Percentiles rank a stretch among this genome's conserved stretches.
phyloP scores from a whole-genome alignment of 2,329 filamentous ascomycete species.

The Sarocladiaceae sp. region DNA sequence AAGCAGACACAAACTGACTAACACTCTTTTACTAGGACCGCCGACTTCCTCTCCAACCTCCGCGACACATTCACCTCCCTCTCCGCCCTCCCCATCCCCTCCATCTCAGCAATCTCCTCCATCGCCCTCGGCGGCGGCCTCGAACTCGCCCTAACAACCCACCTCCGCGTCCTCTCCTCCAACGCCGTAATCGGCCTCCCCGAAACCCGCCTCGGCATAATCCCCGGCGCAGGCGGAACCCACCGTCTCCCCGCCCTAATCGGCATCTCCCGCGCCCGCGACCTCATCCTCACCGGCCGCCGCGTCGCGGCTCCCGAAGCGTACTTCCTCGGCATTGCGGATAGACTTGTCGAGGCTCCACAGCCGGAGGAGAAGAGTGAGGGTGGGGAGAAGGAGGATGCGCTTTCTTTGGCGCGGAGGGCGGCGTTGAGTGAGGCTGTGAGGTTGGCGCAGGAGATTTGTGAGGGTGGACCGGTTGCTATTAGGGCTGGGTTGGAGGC shows the following conservation, averaged over 20 bases:
- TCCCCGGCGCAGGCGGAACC: conserved; percentile 91
- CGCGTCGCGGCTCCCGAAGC: conserved; percentile 79
- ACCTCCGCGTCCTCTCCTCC: conserved; percentile 82
- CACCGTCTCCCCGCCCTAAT: conserved; percentile 80
- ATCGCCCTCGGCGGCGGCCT: conserved; percentile 88
- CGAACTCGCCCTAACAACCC: conserved; percentile 84
- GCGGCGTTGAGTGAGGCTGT: conserved; percentile 73
- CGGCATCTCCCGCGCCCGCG: conserved; percentile 75
- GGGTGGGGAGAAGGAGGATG: conserved; percentile 23
- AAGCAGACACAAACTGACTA: conserved; percentile 5
- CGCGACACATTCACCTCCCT: conserved; percentile 72
- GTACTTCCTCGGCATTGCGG: conserved; percentile 85
- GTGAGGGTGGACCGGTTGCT: conserved; percentile 82
- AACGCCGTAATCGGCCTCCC: conserved; percentile 77
- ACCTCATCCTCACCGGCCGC: conserved; percentile 88
- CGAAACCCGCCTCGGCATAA: conserved; percentile 88
- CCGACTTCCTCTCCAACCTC: conserved; percentile 71
- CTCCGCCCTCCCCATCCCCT: conserved; percentile 75
- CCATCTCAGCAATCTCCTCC: conserved; percentile 82
- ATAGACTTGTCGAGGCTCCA: conserved; percentile 79
- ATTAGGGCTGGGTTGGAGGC: conserved; percentile 76
- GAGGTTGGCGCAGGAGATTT: conserved; percentile 76
- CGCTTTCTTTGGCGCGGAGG: conserved; percentile 53
- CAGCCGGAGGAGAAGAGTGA: conserved; percentile 44
- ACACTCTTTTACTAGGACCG: conserved; percentile 56